phyloP scores from a whole-genome alignment of 768 basidiomycete species.

The Mycena albidolilacea region DNA sequence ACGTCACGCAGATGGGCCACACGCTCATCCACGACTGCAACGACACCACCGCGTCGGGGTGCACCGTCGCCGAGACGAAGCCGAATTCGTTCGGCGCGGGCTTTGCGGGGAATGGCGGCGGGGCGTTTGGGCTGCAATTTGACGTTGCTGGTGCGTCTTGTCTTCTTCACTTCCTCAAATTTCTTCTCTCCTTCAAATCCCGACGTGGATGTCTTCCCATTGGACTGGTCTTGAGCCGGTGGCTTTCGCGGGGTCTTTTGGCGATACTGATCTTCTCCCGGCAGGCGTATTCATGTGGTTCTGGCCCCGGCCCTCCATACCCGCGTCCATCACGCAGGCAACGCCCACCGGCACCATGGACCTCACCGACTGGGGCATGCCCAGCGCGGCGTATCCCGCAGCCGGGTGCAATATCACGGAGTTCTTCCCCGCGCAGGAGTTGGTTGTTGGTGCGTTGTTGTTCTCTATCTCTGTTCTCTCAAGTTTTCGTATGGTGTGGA shows the following conservation, averaged over 20 bases:
- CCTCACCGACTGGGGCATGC: conserved; percentile 58
- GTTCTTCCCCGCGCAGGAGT: conserved; percentile 63
- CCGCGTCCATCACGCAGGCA: conserved; percentile 40
- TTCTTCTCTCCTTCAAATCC: not conserved
- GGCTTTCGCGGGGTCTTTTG: no score
- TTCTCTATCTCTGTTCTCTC: not conserved
- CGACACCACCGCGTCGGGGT: conserved; percentile 68
- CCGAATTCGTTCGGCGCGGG: conserved; percentile 74
- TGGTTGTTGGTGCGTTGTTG: conserved; percentile 53
- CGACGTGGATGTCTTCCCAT: no score
- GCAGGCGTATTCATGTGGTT: conserved; percentile 60
- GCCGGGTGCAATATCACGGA: conserved; percentile 59
- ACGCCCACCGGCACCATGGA: conserved; percentile 36
- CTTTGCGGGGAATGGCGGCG: conserved; percentile 79
- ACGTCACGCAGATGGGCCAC: conserved; percentile 45
- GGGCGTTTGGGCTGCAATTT: conserved; percentile 83
- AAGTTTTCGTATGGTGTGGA: not conserved
- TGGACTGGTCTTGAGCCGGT: no score
- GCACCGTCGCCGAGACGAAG: conserved; percentile 72
- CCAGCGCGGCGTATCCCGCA: conserved; percentile 60
- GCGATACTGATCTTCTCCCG: no score
- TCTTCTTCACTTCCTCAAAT: not conserved
- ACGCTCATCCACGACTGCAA: conserved; percentile 61
- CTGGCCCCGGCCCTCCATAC: conserved; percentile 48
- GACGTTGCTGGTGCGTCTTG: conserved; percentile 49